Evolutionary conservation across 1,284 basidiomycete species (phyloP), one percentile per base, ranked within the genome.

Genomic region (Rhizoctonia solani): DNA sequence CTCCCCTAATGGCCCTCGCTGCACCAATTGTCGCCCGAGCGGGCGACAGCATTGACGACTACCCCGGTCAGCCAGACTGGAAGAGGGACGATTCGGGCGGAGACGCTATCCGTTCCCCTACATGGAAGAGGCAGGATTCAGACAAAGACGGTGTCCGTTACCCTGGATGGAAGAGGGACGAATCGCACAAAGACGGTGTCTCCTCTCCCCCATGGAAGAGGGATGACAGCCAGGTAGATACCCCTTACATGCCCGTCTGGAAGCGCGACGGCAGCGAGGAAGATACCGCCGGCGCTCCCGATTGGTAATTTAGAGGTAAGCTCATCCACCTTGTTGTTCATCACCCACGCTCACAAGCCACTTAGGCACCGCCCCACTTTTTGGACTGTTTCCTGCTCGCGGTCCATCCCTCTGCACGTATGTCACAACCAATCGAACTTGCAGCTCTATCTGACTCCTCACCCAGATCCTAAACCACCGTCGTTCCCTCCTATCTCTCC

Each of bases 161-260:
- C 37, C 4, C 25, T n/a, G 49, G 25, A 6, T 58, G 55, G 55
- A 58, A 58, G 25, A 32, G 54, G 6, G 14, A 55, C n/a, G 47
- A 50, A 39, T 8, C 8, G 21, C 21, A 5, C 23, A 14, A n/a
- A 23, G 19, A n/a, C n/a, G 47, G 29, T 9, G 4, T 25, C 19
- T 25, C 3, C 47, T 3, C 3, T 9, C 9, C 5, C 6, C 6
- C 6, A 13, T 50, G 47, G 47, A 50, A 50, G 47, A 19, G 47
- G 19, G 47, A 47, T 21, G 13, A 13, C 8, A 4, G 8, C 49
- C 13, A 52, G 16, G 16, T 4, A 6, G 49, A 52, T 52, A 27
- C 49, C 50, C 25, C 16, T 32, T 5, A 25, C 16, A 32, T 3
- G 19, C 6, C 21, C n/a, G 54, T 14, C 32, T 55, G 54, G 54